These are phyloP conservation scores for Parastagonospora avenae DNA, from an alignment of 2,329 filamentous ascomycete species.

Conservation along the genomic window DNA sequence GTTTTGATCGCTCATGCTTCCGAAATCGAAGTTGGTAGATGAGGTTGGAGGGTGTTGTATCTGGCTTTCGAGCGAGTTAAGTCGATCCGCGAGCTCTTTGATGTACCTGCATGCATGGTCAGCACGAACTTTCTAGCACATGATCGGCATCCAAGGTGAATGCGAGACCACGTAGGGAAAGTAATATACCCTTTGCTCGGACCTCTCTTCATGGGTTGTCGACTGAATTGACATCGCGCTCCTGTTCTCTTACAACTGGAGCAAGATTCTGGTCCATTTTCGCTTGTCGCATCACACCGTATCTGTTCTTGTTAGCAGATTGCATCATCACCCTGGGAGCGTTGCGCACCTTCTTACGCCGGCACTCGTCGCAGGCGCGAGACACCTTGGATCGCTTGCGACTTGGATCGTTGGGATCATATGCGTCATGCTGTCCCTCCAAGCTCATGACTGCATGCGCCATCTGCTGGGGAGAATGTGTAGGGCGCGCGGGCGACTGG, in stretches of 20 bases:
- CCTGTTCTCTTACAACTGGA: slow-evolving; percentile 49
- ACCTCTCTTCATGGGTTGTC: slow-evolving; percentile 50
- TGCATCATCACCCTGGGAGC: background rate
- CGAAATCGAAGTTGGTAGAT: slow-evolving; percentile 39
- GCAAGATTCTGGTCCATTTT: slow-evolving; percentile 48
- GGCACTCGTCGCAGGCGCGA: slow-evolving; percentile 49
- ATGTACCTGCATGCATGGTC: slow-evolving; percentile 40
- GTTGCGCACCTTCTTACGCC: slow-evolving; percentile 47
- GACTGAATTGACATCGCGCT: slow-evolving; percentile 48
- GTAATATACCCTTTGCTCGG: slow-evolving; percentile 47
- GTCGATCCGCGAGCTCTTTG: slow-evolving; percentile 47
- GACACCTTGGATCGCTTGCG: slow-evolving; percentile 50
- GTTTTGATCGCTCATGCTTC: slow-evolving; percentile 33
- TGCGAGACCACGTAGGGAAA: background rate
- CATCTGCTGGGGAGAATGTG: slow-evolving; percentile 48
- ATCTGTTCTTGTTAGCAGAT: slow-evolving; percentile 37
- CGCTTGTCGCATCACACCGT: slow-evolving; percentile 48
- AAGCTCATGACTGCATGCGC: slow-evolving; percentile 46
- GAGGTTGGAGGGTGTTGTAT: slow-evolving; percentile 37
- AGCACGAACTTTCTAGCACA: slow-evolving; percentile 4
- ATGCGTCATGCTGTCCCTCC: slow-evolving; percentile 41
- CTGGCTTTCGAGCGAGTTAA: slow-evolving; percentile 46
- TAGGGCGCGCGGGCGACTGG: slow-evolving; percentile 40
- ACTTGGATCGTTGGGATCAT: slow-evolving; percentile 43
- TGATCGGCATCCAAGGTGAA: no score